Evolutionary conservation across 805 yeast genomes (phyloP).

Genomic region (Schizosaccharomyces pombe): DNA sequence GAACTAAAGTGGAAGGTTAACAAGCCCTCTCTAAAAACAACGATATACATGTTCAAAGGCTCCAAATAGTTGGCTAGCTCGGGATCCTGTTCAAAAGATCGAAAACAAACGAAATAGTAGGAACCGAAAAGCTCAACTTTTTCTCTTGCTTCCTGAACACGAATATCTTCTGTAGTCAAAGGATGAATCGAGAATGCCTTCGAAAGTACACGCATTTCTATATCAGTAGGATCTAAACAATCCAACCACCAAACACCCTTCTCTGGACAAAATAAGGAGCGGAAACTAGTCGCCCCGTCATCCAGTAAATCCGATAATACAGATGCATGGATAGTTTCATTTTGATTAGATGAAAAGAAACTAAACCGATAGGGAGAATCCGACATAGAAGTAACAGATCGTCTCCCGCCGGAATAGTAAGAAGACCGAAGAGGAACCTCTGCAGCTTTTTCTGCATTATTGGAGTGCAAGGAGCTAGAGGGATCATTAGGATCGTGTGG

Average conservation of each 20-base stretch:
- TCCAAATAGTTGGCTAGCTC: constrained; percentile 60
- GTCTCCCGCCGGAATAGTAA: neutral
- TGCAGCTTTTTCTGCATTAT: neutral
- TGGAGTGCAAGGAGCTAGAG: neutral
- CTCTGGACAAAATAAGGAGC: constrained; percentile 44
- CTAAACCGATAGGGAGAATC: constrained; percentile 54
- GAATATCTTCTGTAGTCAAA: constrained; percentile 86
- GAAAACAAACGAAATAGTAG: constrained; percentile 90
- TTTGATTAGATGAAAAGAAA: constrained; percentile 58
- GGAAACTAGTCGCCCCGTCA: constrained; percentile 37
- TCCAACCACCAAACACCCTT: constrained; percentile 91
- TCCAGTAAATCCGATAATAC: constrained; percentile 54
- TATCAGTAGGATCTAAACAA: constrained; percentile 80
- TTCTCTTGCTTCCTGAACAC: constrained; percentile 92
- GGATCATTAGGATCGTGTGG: neutral
- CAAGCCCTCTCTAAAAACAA: constrained; percentile 37
- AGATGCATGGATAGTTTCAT: constrained; percentile 73
- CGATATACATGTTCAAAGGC: constrained; percentile 36
- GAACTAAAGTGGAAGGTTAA: constrained; percentile 38
- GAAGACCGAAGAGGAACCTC: too few relatives aligned
- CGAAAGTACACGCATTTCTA: constrained; percentile 75
- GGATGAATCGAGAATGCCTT: constrained; percentile 96
- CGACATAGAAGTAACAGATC: neutral
- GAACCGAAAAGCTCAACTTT: constrained; percentile 77
- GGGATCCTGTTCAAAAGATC: constrained; percentile 71